These are phyloP conservation scores for Postia placenta DNA, from an alignment of 768 basidiomycete species.

Conservation along the genomic window DNA sequence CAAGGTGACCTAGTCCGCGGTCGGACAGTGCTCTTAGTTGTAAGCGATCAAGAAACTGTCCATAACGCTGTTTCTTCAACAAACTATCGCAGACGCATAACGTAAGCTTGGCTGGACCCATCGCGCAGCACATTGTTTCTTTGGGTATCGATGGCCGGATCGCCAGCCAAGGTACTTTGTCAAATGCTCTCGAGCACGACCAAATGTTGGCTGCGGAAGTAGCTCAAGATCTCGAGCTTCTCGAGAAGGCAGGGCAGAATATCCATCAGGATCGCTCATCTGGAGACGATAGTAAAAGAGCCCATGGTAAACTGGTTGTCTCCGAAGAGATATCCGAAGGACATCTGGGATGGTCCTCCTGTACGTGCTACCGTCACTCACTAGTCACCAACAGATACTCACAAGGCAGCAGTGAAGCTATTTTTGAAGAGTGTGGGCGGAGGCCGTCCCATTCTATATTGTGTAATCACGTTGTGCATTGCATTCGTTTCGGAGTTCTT, in stretches of 20 bases:
- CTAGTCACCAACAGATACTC: conserved; percentile 1
- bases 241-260: conserved; percentile 14
- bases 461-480: conserved; percentile 21
- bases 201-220: conserved; percentile 22
- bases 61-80: not conserved
- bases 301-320: conserved; percentile 27
- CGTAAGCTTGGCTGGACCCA: conserved; percentile 9
- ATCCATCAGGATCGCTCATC: conserved; percentile 17
- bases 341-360: conserved; percentile 28
- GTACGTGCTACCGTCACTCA: conserved; percentile 11
- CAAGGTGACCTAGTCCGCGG: conserved; percentile 35
- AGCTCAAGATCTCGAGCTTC: conserved; percentile 16
- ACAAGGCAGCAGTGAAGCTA: conserved; percentile 20
- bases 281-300: conserved; percentile 9
- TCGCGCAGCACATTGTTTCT: conserved; percentile 16
- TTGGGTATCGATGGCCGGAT: conserved; percentile 13
- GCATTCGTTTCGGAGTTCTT: conserved; percentile 14
- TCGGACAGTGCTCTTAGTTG: conserved; percentile 42
- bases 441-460: conserved; percentile 22
- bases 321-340: conserved; percentile 32
- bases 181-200: conserved; percentile 9
- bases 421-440: conserved; percentile 23
- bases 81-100: conserved; percentile 15
- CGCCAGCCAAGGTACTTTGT: conserved; percentile 6
- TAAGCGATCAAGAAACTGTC: conserved; percentile 18